Base-by-base conservation (phyloP, 305 asterid species). In the Fraxinus nigra region DNA sequence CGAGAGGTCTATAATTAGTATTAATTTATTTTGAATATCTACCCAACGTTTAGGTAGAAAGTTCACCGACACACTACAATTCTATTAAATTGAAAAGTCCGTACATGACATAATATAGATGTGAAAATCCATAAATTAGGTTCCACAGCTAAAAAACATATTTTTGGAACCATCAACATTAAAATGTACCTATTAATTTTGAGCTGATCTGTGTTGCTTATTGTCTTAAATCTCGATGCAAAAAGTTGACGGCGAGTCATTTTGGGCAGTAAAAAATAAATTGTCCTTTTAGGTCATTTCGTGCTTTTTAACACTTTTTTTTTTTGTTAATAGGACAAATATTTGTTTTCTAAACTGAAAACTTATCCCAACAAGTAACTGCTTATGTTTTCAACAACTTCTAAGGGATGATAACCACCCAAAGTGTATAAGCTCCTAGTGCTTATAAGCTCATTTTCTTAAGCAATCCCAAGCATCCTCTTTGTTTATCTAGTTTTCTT, bases 111-210 rank as follows among this genome's bases (percentile, higher is more conserved):
- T 30, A n/a, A 69, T 69, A 30, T 69, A 30, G 7, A 61, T 61
- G 33, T 61, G 75, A 69, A 67, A 69, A 69, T 69, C 75, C 75
- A 28, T 69, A 69, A 69, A 30, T 69, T 69, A 69, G 40, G 75
- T 69, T 30, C 11, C 38, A 16, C 9, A 69, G 40, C 16, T 11
- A 69, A 14, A 28, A 28, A 28, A 30, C 6, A 18, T 33, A 72
- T 72, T 72, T 33, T 30, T 0, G 33, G 11, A 30, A 5, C 32
- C 75, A 30, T 7, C 16, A 30, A 70, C 43, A 70, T 70, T 32
- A 70, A 14, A 30, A 70, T 67, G 28, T 67, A 24, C 9, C 75
- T 16, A 32, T 14, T 70, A 70, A 33, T 70, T 32, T 32, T 70
- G 75, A 70, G 20, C 43, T 14, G 43, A 70, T 30, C 72, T 3